A percentile compares a stretch with the other conserved stretches of the same genome.
phyloP scores from a whole-genome alignment of 2,329 filamentous ascomycete genomes.

The Cladophialophora immunda region DNA sequence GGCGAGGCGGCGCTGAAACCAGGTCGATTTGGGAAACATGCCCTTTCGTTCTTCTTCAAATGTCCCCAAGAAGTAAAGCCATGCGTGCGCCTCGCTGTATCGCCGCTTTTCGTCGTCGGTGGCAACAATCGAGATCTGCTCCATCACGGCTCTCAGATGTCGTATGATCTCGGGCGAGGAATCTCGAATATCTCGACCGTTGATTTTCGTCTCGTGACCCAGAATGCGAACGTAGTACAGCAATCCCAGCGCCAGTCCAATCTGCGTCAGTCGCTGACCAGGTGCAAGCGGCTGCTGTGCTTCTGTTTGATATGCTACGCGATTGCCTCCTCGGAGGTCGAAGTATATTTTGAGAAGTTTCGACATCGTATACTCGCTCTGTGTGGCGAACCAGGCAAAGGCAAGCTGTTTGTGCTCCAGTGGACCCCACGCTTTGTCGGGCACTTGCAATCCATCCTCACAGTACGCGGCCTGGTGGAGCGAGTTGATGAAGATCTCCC shows the following conservation, averaged over 20 bases:
- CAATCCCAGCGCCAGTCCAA: constrained; percentile 4
- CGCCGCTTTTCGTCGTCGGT: not conserved
- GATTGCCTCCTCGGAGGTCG: constrained; percentile 3
- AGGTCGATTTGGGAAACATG: not conserved
- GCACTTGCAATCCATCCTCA: constrained; percentile 4
- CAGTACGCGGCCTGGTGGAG: constrained; percentile 1
- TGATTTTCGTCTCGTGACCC: constrained; percentile 14
- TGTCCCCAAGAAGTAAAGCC: constrained; percentile 16
- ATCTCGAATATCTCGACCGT: constrained; percentile 17
- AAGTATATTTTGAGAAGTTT: constrained; percentile 6
- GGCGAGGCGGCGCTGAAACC: constrained; percentile 7
- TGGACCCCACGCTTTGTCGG: constrained; percentile 15
- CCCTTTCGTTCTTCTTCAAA: constrained; percentile 12
- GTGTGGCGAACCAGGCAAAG: constrained; percentile 17
- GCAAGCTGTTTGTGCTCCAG: constrained; percentile 11
- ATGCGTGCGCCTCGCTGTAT: constrained; percentile 17
- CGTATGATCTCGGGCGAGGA: constrained; percentile 7
- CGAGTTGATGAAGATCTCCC: constrained; percentile 1
- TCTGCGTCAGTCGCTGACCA: constrained; percentile 16
- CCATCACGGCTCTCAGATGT: constrained; percentile 5
- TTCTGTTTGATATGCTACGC: not conserved
- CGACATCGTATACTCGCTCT: constrained; percentile 11
- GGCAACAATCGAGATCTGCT: not conserved
- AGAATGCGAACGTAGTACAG: constrained; percentile 8
- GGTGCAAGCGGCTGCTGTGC: not conserved